These are phyloP conservation scores for Pichia phayaonensis DNA, from an alignment of 805 yeast species.

Conservation along the genomic window DNA sequence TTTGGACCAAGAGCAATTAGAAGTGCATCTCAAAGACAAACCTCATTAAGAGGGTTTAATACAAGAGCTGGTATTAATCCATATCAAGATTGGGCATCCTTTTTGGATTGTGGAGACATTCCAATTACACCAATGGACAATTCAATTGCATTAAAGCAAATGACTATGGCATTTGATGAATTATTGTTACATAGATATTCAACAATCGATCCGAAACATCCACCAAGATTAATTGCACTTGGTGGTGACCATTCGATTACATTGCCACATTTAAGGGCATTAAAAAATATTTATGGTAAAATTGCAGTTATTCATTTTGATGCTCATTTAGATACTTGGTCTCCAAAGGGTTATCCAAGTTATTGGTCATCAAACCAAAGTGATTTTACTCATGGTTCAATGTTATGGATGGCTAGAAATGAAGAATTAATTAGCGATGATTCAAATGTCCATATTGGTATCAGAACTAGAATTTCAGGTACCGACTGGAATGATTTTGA, in stretches of 20 bases:
- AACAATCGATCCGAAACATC: conserved; percentile 23
- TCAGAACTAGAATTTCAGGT: conserved; percentile 68
- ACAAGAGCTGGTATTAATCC: conserved; percentile 46
- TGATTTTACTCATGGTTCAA: conserved; percentile 74
- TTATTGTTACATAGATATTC: conserved; percentile 32
- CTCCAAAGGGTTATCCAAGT: conserved; percentile 59
- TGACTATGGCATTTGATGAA: conserved; percentile 49
- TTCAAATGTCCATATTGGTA: conserved; percentile 65
- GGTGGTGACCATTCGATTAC: conserved; percentile 83
- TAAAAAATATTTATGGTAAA: conserved; percentile 53
- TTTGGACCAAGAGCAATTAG: conserved; percentile 75
- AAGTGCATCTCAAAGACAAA: conserved; percentile 64
- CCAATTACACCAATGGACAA: conserved; percentile 58
- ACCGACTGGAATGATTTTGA: conserved; percentile 49
- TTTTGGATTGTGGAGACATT: conserved; percentile 51
- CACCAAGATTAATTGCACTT: conserved; percentile 61
- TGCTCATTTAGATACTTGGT: conserved; percentile 80
- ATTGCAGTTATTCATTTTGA: conserved; percentile 75
- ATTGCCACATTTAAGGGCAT: conserved; percentile 63
- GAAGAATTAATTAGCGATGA: conserved; percentile 55
- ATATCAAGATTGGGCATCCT: conserved; percentile 39
- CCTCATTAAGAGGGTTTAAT: conserved; percentile 61
- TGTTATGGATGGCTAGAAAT: conserved; percentile 73
- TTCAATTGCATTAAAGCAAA: conserved; percentile 42
- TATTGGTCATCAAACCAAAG: conserved; percentile 30